Percentiles rank a stretch among this genome's conserved stretches.
These are phyloP conservation scores for Bipolaris sorokiniana DNA, from an alignment of 2,329 filamentous ascomycete genomes.

Conservation along the genomic window DNA sequence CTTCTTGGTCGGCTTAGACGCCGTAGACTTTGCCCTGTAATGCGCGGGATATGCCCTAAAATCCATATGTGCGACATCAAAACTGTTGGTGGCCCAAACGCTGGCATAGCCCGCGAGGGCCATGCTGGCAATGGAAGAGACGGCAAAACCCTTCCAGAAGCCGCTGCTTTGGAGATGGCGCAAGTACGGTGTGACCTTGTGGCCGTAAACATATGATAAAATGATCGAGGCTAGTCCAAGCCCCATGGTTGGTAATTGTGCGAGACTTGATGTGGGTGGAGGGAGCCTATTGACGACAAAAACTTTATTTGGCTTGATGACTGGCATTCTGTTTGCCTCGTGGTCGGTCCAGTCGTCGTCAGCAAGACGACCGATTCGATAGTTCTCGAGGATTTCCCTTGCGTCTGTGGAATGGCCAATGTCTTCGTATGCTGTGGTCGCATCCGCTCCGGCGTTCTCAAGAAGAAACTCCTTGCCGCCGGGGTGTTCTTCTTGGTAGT, in stretches of 20 bases:
- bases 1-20: constrained; percentile 11
- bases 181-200: constrained; percentile 13
- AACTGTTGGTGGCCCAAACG: constrained; percentile 17
- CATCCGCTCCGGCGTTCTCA: constrained; percentile 54
- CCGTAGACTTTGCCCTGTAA: constrained; percentile 17
- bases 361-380: constrained; percentile 36
- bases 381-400: constrained; percentile 50
- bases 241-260: constrained; percentile 11
- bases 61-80: constrained; percentile 21
- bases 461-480: constrained; percentile 50
- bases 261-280: constrained; percentile 13
- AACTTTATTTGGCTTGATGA: constrained; percentile 27
- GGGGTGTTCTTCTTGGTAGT: constrained; percentile 66
- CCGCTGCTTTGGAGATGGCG: constrained; percentile 15
- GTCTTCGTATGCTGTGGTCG: constrained; percentile 53
- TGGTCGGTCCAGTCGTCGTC: constrained; percentile 25
- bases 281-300: constrained; percentile 23
- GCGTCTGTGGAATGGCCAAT: constrained; percentile 57
- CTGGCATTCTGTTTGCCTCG: constrained; percentile 46
- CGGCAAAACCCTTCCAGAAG: constrained; percentile 23
- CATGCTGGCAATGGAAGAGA: constrained; percentile 18
- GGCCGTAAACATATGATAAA: constrained; percentile 10
- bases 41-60: constrained; percentile 23
- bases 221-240: constrained; percentile 13
- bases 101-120: constrained; percentile 14